Evolutionary conservation across 2,329 filamentous ascomycete genomes (phyloP).

Genomic region (Penicillium sp.): DNA sequence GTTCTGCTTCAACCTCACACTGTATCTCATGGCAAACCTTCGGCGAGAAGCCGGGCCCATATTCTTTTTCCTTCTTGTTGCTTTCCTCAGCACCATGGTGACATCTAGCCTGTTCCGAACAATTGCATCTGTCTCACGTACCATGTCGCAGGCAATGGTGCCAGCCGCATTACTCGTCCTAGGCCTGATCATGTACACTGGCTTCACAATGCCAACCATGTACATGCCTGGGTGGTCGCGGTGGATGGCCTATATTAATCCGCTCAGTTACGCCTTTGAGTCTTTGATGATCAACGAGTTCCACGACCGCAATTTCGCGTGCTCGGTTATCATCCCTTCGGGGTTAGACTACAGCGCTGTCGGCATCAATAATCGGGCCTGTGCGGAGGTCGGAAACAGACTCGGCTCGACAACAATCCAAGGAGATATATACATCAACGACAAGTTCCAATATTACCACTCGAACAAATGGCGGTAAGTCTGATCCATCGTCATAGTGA

Average conservation of each 20-base stretch:
- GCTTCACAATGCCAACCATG: conserved; percentile 43
- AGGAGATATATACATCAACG: background rate
- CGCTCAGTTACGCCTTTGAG: conserved; percentile 78
- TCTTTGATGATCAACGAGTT: conserved; percentile 84
- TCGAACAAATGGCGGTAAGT: background rate
- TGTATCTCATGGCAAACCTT: conserved; percentile 85
- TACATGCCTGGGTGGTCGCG: conserved; percentile 77
- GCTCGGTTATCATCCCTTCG: conserved; percentile 44
- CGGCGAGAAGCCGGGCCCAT: conserved; percentile 70
- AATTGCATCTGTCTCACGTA: conserved; percentile 69
- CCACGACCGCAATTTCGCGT: conserved; percentile 57
- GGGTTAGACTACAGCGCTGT: conserved; percentile 41
- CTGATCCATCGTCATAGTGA: background rate
- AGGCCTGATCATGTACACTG: conserved; percentile 49
- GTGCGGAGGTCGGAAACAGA: background rate
- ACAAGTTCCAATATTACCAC: background rate
- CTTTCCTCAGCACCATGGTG: conserved; percentile 66
- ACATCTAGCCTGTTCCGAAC: conserved; percentile 84
- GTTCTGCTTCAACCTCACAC: conserved; percentile 69
- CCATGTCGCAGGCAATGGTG: conserved; percentile 56
- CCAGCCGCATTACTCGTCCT: conserved; percentile 53
- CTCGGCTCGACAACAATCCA: background rate
- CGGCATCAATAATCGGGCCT: conserved; percentile 40
- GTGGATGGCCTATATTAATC: conserved; percentile 80
- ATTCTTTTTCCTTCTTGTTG: conserved; percentile 79